Evolutionary conservation across 2,329 filamentous ascomycete species (phyloP), one percentile per base, ranked within the genome.

Genomic region (Neofusicoccum cordaticola): DNA sequence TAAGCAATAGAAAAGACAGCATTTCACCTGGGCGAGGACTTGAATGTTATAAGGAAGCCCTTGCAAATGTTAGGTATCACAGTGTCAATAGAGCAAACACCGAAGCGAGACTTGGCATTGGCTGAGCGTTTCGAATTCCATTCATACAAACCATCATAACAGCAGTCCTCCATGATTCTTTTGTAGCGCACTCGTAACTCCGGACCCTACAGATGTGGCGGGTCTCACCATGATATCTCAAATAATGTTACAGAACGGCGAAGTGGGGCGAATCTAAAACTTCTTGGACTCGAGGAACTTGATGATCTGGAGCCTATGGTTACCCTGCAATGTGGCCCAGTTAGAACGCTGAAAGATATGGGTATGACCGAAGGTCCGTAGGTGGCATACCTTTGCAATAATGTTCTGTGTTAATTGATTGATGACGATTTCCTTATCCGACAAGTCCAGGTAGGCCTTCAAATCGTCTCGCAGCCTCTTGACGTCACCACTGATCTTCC

Each of bases 401-500:
- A 98, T 84, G 71, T 97, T 90, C 58, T 85, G 84, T 50, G 90
- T 96, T 58, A 89, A 79, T 41, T 76, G 74, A 73, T 88, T 88
- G 51, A 89, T 80, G 67, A 75, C 79, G 47, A 88, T 80, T 6
- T 87, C 79, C 13, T 84, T 80, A 57, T 82, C 73, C 27, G 83
- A 77, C 47, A 94, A 72, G 1, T 81, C 78, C 66, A 97, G 76
- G 11, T 82, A 84, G 19, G 78, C 73, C 42, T 82, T 79, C 64
- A 98, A 74, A 69, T 93, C 89, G 41, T 84, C 77, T 67, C 86
- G 83, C 68, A 98, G 75, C 2, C 81, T 84, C 37, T 81, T 77
- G 57, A 87, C 72, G 74, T 96, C 85, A 15, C 95, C 95, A 65
- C 92, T 87, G 57, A 94, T 84, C 78, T 91, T 93, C 75, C 92